A percentile compares a stretch with the other conserved stretches of the same genome.
Conservation (phyloP, 768 basidiomycete genomes). For the Omphalotus guepiniiformis region DNA sequence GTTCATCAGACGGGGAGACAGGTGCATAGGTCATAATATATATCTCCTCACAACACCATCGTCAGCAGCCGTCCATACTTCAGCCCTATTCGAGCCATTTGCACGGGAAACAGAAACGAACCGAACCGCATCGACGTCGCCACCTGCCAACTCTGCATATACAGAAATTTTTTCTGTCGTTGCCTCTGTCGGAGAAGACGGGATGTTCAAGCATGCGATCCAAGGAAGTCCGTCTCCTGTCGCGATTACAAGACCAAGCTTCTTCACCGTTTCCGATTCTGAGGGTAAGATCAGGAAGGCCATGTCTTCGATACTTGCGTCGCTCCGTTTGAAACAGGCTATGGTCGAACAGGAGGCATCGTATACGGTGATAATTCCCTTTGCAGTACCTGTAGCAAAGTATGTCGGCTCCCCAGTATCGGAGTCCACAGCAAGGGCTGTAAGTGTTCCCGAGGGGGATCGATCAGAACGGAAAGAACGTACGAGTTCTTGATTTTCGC, state of each 20-base stretch:
- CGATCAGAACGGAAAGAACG: slow-evolving; percentile 23
- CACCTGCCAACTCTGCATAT: slow-evolving; percentile 62
- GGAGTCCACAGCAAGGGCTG: slow-evolving; percentile 39
- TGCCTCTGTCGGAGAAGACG: slow-evolving; percentile 11
- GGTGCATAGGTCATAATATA: slow-evolving; percentile 10
- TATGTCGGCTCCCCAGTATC: slow-evolving; percentile 16
- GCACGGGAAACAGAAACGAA: slow-evolving; percentile 27
- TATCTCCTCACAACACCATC: slow-evolving; percentile 60
- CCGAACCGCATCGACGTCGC: slow-evolving; percentile 58
- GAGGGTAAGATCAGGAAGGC: slow-evolving; percentile 23
- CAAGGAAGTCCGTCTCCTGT: slow-evolving; percentile 7
- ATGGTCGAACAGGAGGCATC: background rate
- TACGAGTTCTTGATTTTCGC: slow-evolving; percentile 17
- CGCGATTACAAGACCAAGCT: background rate
- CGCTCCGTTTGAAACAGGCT: slow-evolving; percentile 27
- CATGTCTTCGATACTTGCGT: slow-evolving; percentile 48
- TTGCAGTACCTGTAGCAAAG: background rate
- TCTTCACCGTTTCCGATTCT: background rate
- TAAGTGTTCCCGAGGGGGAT: slow-evolving; percentile 24
- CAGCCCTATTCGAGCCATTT: slow-evolving; percentile 20
- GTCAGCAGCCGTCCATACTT: slow-evolving; percentile 57
- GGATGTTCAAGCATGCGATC: slow-evolving; percentile 13
- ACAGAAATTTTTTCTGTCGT: slow-evolving; percentile 45
- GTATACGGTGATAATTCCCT: slow-evolving; percentile 2
- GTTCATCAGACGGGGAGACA: too few relatives aligned